A percentile compares a stretch with the other conserved stretches of the same genome.
phyloP scores from a whole-genome alignment of 164 flowering plant species.

The Annona cherimola region DNA sequence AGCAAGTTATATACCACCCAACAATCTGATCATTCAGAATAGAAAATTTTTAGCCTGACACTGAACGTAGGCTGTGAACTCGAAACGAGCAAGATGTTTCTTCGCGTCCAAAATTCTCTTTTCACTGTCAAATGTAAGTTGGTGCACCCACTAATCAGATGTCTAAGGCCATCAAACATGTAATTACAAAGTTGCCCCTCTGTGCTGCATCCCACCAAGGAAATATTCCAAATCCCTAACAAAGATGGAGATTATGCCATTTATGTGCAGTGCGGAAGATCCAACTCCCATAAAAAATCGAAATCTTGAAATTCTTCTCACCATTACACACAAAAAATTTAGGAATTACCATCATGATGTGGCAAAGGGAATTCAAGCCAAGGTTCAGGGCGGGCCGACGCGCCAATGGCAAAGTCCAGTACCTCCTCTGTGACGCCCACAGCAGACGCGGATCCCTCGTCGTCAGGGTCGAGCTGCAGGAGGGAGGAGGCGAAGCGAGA shows the following conservation, averaged over 20 bases:
- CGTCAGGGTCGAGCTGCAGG: slow-evolving; percentile 11
- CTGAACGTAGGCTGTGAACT: no score
- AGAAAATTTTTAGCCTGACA: no score
- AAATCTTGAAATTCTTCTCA: neutral
- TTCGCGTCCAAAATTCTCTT: neutral
- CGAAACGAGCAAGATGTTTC: no score
- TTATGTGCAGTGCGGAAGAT: neutral
- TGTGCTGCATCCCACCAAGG: neutral
- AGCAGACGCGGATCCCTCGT: slow-evolving; percentile 17
- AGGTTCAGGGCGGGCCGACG: slow-evolving; percentile 83
- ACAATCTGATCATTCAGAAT: neutral
- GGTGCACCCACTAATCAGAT: neutral
- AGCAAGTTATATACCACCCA: neutral
- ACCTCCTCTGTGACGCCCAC: slow-evolving; percentile 76
- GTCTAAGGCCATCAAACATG: neutral
- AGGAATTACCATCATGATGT: slow-evolving; percentile 52
- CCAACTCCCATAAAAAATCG: neutral
- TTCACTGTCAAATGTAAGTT: neutral
- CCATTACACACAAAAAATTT: neutral
- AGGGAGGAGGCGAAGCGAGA: slow-evolving; percentile 34
- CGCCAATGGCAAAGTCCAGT: slow-evolving; percentile 69
- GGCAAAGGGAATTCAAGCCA: slow-evolving; percentile 85
- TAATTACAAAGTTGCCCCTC: neutral
- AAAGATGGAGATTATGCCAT: neutral
- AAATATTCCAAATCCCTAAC: neutral